Conservation (phyloP, 2,329 filamentous ascomycete species). For the Aspergillus alliaceus region DNA sequence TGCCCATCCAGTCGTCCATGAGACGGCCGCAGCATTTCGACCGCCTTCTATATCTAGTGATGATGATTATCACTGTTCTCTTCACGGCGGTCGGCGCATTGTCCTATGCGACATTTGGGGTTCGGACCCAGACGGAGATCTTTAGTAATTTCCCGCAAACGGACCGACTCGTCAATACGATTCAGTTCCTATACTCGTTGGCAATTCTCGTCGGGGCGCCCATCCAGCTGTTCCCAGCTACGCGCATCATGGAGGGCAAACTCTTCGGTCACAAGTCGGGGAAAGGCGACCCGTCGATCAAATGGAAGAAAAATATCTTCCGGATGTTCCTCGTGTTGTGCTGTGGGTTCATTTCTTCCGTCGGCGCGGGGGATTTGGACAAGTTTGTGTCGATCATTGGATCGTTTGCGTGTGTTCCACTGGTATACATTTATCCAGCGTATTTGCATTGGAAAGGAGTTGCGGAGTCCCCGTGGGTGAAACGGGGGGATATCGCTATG, state of each 20-base stretch:
- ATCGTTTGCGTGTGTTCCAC: slow-evolving; percentile 92
- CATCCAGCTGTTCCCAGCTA: slow-evolving; percentile 92
- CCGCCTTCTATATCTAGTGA: slow-evolving; percentile 77
- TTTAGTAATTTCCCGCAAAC: slow-evolving; percentile 93
- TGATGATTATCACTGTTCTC: slow-evolving; percentile 87
- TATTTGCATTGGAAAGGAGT: slow-evolving; percentile 69
- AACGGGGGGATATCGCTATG: slow-evolving; percentile 60
- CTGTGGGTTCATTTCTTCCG: slow-evolving; percentile 84
- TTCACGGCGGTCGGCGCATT: slow-evolving; percentile 88
- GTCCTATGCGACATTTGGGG: slow-evolving; percentile 91
- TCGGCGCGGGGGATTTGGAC: slow-evolving; percentile 85
- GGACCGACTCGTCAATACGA: slow-evolving; percentile 85
- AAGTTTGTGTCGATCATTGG: slow-evolving; percentile 95
- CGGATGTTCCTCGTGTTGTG: slow-evolving; percentile 83
- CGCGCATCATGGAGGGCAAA: slow-evolving; percentile 89
- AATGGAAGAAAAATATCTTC: slow-evolving; percentile 98
- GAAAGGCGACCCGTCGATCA: slow-evolving; percentile 95
- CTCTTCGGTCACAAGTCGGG: slow-evolving; percentile 83
- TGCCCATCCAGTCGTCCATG: slow-evolving; percentile 97
- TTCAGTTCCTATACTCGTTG: slow-evolving; percentile 91
- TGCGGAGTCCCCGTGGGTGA: slow-evolving; percentile 57
- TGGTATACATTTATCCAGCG: slow-evolving; percentile 94
- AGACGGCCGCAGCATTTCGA: slow-evolving; percentile 84
- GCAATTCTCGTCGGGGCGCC: slow-evolving; percentile 91
- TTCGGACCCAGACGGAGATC: slow-evolving; percentile 90